Evolutionary conservation across 2,329 filamentous ascomycete species (phyloP).

Genomic region (Fusarium phyllophilum): DNA sequence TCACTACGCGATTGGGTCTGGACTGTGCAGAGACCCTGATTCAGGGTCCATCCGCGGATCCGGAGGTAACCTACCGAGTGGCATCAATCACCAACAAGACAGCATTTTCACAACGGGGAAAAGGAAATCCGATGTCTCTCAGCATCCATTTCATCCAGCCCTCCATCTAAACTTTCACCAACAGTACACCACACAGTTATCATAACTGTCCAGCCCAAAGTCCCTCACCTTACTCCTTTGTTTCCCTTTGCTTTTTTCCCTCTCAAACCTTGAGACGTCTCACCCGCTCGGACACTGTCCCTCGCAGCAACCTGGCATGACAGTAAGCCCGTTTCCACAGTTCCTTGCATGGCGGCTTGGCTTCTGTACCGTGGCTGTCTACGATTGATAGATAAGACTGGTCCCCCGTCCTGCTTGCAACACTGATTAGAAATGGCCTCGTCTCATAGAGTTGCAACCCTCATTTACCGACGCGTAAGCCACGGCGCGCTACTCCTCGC

Average conservation of each 20-base stretch:
- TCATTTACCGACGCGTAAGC: slow-evolving; percentile 12
- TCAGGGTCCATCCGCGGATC: slow-evolving; percentile 22
- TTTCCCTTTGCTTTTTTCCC: neutral
- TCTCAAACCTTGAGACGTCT: neutral
- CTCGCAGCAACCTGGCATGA: neutral
- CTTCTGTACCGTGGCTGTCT: neutral
- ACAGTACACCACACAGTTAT: neutral
- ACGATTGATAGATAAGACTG: neutral
- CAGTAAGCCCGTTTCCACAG: neutral
- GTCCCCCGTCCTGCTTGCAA: neutral
- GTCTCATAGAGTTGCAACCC: neutral
- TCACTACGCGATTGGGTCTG: slow-evolving; percentile 5
- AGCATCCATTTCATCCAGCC: neutral
- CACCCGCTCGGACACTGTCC: neutral
- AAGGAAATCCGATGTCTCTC: neutral
- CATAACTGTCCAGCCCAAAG: neutral
- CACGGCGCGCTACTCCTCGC: neutral
- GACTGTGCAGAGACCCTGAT: slow-evolving; percentile 16
- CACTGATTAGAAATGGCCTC: neutral
- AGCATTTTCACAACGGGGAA: neutral
- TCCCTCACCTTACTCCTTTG: neutral
- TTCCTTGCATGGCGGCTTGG: neutral
- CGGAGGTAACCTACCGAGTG: slow-evolving; percentile 10
- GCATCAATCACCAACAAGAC: neutral
- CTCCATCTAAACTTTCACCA: neutral